These are phyloP conservation scores for Gyrodon lividus DNA, from an alignment of 768 basidiomycete genomes.

Conservation along the genomic window DNA sequence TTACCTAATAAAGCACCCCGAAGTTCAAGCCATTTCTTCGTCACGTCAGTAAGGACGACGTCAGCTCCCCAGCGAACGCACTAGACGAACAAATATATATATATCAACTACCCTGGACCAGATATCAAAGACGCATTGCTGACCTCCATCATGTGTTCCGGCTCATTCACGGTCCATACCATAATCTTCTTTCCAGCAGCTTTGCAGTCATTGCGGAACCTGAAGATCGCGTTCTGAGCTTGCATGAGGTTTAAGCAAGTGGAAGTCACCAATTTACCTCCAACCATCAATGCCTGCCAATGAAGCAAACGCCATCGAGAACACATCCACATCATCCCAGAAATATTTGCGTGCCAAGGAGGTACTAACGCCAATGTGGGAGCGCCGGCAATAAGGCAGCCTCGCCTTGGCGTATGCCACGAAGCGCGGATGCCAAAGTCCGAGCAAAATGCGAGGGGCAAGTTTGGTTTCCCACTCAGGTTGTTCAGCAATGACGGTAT, in stretches of 20 bases:
- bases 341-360: slow-evolving; percentile 81
- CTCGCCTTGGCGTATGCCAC: slow-evolving; percentile 69
- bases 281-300: slow-evolving; percentile 74
- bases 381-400: slow-evolving; percentile 80
- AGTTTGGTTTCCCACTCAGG: slow-evolving; percentile 71
- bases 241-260: slow-evolving; percentile 1
- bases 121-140: slow-evolving; percentile 18
- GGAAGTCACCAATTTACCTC: slow-evolving; percentile 41
- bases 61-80: slow-evolving; percentile 78
- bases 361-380: slow-evolving; percentile 78
- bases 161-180: slow-evolving; percentile 96
- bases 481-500: slow-evolving; percentile 60
- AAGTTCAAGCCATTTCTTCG: slow-evolving; percentile 64
- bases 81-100: slow-evolving; percentile 42
- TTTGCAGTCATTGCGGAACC: slow-evolving; percentile 83
- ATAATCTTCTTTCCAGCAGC: slow-evolving; percentile 77
- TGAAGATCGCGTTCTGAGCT: slow-evolving; percentile 20
- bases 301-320: slow-evolving; percentile 77
- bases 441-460: slow-evolving; percentile 78
- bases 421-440: slow-evolving; percentile 92
- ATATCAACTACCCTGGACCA: not conserved
- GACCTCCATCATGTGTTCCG: slow-evolving; percentile 88
- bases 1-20: slow-evolving; percentile 59
- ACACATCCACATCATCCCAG: slow-evolving; percentile 83
- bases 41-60: slow-evolving; percentile 77